Evolutionary conservation across 2,329 filamentous ascomycete genomes (phyloP).

Genomic region (Scopulariopsis brevicaulis): DNA sequence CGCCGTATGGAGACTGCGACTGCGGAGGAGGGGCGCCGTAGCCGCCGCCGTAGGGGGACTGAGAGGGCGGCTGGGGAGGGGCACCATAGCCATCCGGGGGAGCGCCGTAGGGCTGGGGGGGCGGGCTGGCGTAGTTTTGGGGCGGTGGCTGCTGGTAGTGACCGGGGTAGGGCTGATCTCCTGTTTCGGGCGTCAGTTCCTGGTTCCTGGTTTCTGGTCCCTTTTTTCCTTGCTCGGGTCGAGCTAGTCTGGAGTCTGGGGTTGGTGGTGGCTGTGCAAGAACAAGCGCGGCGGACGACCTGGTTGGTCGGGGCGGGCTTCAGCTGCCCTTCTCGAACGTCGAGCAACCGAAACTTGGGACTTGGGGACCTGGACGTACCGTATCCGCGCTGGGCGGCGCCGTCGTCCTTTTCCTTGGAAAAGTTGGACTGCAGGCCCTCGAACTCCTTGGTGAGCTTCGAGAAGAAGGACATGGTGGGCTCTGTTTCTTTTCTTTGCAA

Average conservation of each 20-base stretch:
- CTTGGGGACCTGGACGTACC: constrained; percentile 7
- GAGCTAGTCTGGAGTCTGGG: background rate
- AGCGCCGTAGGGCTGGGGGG: constrained; percentile 5
- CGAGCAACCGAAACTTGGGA: too few relatives aligned
- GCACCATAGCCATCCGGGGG: background rate
- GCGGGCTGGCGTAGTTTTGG: constrained; percentile 6
- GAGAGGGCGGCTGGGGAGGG: background rate
- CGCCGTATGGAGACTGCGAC: background rate
- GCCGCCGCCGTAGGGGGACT: constrained; percentile 8
- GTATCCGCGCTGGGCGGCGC: constrained; percentile 1
- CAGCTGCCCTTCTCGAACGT: too few relatives aligned
- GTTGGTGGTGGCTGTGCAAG: background rate
- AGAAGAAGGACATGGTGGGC: constrained; percentile 30
- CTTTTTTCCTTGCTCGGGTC: background rate
- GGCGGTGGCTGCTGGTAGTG: constrained; percentile 4
- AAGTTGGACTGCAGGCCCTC: constrained; percentile 33
- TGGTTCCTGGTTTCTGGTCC: background rate
- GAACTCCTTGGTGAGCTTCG: constrained; percentile 28
- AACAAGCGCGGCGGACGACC: constrained; percentile 2
- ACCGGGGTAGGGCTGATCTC: background rate
- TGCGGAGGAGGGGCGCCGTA: constrained; percentile 4
- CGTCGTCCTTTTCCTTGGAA: constrained; percentile 13
- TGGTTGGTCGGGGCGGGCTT: background rate
- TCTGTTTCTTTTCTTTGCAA: too few relatives aligned
- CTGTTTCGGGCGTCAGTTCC: background rate